Conservation (phyloP, 2,329 filamentous ascomycete species). For the Trichoderma aggressivum region DNA sequence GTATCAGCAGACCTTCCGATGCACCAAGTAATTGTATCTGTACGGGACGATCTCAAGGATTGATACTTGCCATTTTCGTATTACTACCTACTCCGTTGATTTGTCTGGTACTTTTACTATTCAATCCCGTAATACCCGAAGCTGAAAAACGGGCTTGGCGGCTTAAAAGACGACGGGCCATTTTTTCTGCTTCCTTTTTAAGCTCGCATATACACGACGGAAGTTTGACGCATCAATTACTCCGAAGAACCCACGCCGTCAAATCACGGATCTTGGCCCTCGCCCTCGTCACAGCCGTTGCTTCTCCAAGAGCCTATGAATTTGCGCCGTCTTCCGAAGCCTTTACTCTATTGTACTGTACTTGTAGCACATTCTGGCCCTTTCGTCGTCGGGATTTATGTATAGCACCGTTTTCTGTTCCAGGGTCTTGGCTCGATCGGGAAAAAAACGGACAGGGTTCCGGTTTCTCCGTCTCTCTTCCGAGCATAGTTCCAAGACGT, state of each 20-base stretch:
- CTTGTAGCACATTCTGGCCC: background rate
- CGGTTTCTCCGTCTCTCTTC: constrained; percentile 12
- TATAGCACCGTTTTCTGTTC: background rate
- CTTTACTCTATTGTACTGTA: too few relatives aligned
- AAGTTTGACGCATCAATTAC: background rate
- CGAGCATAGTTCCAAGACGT: constrained; percentile 4
- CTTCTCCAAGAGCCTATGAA: background rate
- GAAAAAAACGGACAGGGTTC: background rate
- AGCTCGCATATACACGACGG: constrained; percentile 12
- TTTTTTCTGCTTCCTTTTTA: background rate
- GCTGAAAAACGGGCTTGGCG: background rate
- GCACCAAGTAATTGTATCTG: background rate
- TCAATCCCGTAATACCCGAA: background rate
- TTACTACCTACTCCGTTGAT: background rate
- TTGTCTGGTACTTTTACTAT: background rate
- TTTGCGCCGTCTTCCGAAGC: background rate
- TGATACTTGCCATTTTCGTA: background rate
- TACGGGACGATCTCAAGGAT: background rate
- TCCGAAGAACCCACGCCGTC: background rate
- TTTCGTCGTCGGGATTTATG: background rate
- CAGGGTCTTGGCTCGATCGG: background rate
- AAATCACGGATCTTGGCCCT: background rate
- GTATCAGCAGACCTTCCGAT: background rate
- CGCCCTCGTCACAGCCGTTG: background rate
- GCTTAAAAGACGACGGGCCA: constrained; percentile 12